Percentiles rank a stretch among this genome's conserved stretches.
Conservation (phyloP, 2,329 filamentous ascomycete genomes). For the Rasamsonia emersonii region DNA sequence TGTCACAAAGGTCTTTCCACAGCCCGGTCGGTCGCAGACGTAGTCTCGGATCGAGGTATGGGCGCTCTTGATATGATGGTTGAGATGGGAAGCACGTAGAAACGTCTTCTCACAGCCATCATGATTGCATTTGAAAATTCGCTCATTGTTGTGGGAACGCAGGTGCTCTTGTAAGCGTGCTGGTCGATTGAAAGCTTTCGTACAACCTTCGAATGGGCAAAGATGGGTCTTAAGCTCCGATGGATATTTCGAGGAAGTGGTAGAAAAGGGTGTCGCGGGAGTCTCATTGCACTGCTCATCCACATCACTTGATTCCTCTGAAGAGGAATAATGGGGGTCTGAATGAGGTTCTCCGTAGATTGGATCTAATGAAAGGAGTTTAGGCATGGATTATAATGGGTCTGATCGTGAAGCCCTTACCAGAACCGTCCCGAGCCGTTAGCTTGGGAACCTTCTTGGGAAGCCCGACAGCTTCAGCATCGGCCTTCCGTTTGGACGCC, state of each 20-base stretch:
- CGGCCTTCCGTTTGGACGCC: conserved; percentile 28
- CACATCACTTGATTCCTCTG: conserved; percentile 20
- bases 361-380: conserved; percentile 29
- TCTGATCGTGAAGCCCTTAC: conserved; percentile 14
- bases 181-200: conserved; percentile 80
- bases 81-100: conserved; percentile 75
- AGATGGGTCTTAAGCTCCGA: conserved; percentile 67
- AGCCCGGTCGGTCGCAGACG: conserved; percentile 61
- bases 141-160: conserved; percentile 75
- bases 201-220: conserved; percentile 66
- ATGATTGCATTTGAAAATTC: conserved; percentile 65
- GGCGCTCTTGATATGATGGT: conserved; percentile 73
- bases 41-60: conserved; percentile 66
- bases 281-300: conserved; percentile 31
- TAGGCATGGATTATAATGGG: conserved; percentile 30
- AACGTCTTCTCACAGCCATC: conserved; percentile 73
- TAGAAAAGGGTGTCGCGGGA: conserved; percentile 44
- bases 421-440: conserved; percentile 17
- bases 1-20: conserved; percentile 73
- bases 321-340: conserved; percentile 24
- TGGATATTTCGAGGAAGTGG: conserved; percentile 42
- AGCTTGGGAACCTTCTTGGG: conserved; percentile 25
- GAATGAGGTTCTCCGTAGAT: conserved; percentile 25
- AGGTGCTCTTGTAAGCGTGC: conserved; percentile 71
- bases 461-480: conserved; percentile 15